Evolutionary conservation across 306 rosid species (phyloP).

Genomic region (Oemleria cerasiformis): DNA sequence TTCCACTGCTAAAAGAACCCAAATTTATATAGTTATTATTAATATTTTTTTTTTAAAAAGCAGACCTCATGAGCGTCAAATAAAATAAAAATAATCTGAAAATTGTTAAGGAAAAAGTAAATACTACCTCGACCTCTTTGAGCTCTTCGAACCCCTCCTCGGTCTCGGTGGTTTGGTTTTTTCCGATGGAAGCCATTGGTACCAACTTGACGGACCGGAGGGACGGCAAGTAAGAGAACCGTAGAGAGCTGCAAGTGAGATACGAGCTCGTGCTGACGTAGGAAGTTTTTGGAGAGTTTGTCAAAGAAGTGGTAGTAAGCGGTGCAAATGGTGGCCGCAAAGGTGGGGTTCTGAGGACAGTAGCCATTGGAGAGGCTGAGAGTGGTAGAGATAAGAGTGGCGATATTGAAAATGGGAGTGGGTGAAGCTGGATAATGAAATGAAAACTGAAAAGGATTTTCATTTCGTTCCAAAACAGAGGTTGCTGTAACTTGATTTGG

Average conservation of each 20-base stretch:
- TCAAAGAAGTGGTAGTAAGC: conserved; percentile 13
- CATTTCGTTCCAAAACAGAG: neutral
- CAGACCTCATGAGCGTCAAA: neutral
- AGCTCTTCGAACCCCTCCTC: conserved; percentile 42
- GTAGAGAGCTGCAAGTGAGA: conserved; percentile 23
- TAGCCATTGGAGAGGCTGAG: conserved; percentile 8
- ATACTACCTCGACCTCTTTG: conserved; percentile 31
- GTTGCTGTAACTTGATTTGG: neutral
- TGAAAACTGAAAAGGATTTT: neutral
- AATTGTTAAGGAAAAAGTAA: neutral
- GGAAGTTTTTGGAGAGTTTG: conserved; percentile 24
- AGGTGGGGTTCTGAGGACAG: conserved; percentile 39
- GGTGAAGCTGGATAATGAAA: neutral
- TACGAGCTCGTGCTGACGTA: conserved; percentile 21
- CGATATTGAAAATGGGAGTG: conserved; percentile 4
- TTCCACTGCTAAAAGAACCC: no score
- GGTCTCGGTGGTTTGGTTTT: conserved; percentile 33
- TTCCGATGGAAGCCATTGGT: conserved; percentile 44
- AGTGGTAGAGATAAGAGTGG: conserved; percentile 12
- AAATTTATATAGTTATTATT: no score
- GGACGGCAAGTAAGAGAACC: conserved; percentile 32
- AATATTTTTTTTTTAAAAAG: neutral
- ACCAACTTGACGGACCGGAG: conserved; percentile 37
- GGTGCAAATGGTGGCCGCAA: conserved; percentile 30
- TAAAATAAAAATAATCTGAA: neutral